A percentile compares a stretch with the other conserved stretches of the same genome.
phyloP scores from a whole-genome alignment of 78 protist species.

The Isochrysis galbana region DNA sequence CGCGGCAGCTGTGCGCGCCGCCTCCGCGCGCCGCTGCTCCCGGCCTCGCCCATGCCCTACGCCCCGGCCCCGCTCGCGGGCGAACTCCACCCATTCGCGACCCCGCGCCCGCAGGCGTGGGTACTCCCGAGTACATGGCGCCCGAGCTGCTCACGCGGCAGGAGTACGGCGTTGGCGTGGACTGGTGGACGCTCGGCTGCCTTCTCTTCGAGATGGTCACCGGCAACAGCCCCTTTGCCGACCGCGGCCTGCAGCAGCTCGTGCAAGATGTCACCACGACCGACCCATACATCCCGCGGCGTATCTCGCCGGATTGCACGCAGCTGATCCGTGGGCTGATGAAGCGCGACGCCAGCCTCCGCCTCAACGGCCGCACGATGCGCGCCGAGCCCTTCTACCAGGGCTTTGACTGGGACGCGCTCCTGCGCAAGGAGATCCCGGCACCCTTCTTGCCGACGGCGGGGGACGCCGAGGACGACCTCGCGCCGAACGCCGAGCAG shows the following conservation, averaged over 20 bases:
- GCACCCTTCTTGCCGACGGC: background rate
- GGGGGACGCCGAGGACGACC: background rate
- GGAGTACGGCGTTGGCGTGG: background rate
- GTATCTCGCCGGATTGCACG: background rate
- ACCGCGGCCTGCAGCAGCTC: background rate
- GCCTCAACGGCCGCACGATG: background rate
- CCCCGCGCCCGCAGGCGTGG: background rate
- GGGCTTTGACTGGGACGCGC: background rate
- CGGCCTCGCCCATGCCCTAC: too few relatives aligned
- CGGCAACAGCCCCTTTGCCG: background rate
- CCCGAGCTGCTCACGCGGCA: background rate
- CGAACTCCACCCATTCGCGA: too few relatives aligned
- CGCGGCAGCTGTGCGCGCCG: background rate
- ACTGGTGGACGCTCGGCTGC: background rate
- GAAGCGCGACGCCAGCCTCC: background rate
- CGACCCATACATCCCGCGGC: background rate
- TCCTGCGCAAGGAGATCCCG: background rate
- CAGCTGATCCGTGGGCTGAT: background rate
- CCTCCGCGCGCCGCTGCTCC: too few relatives aligned
- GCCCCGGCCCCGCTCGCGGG: too few relatives aligned
- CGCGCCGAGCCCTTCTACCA: background rate
- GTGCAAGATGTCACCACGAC: background rate
- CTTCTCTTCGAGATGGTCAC: background rate
- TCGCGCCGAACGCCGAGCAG: too few relatives aligned
- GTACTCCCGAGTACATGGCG: background rate